Base-by-base conservation (phyloP, 2,329 filamentous ascomycete genomes). In the Hymenoscyphus infarciens region DNA sequence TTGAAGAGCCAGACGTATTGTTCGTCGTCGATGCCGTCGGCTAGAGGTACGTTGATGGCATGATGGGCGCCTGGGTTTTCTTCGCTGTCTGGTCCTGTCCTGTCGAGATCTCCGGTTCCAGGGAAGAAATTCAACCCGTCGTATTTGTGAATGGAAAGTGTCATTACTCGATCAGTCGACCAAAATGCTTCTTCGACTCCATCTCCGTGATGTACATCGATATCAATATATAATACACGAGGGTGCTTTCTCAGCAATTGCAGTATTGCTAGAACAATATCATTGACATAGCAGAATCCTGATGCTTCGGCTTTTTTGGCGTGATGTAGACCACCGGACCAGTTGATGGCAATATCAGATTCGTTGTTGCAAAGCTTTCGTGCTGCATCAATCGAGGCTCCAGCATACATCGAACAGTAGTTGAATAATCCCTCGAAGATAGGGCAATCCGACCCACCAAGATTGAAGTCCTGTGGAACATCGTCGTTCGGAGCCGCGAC, bases 251-350 rank as follows among this genome's bases (percentile, higher is more conserved):
- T 88, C 16, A 98, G 81, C 10, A 99, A 84, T 74, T 97, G 90
- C 42, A 98, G 83, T 70, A 97, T 95, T 39, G 90, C 92, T 56
- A 99, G 84, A 63, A 98, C 95, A 71, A 98, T 98, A 76, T 99
- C 95, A 76, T 99, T 99, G 78, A 98, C 92, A 78, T 99, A 99
- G 79, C 95, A 99, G 77, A 99, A 99, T 0, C 95, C 95, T 15
- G 90, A 94, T 0, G 95, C 94, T 77, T 97, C 92, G 60, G 89
- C 86, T 74, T 94, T 95, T 77, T 98, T 97, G 55, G 95, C 95
- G 73, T 99, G 95, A 76, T 99, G 95, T 33, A 99, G 83, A 11
- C 95, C 95, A 39, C 95, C 95, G 19, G 92, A 95, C 95, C 95
- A 99, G 71, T 96, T 96, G 73, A 99, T 92, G 61, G 95, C 95